Evolutionary conservation across 108 stramenopile genomes (phyloP), one percentile per base, ranked within the genome.

Genomic region (Cyclotella kingstonii): DNA sequence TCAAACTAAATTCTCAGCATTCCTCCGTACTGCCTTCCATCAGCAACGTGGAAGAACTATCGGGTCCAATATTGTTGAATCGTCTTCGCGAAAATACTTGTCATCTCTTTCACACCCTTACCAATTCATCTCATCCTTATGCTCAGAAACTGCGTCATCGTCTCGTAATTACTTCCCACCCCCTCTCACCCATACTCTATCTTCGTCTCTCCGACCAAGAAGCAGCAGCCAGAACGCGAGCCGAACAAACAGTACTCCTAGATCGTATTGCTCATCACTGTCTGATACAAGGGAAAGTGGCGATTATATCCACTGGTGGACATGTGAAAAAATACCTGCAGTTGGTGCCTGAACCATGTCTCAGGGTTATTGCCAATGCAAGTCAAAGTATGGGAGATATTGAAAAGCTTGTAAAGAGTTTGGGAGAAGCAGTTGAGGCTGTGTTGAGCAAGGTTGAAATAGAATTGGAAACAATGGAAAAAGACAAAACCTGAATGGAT

Each of bases 141-240:
- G 72, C 72, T 41, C 51, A 66, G 40, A 73, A 73, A 52, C 39
- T 73, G 14, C 51, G 66, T 38, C 47, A 68, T 54, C 71, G 63
- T 25, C 49, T 94, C 33, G 75, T 84, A 18, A 75, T 88, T 19
- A 83, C 85, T 12, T 86, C 84, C 52, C 87, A 86, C 31, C 72
- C 70, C 23, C 60, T 81, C 39, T 94, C 93, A 9, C 87, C 89
- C n/a, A 77, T 94, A 43, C 56, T 94, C 5, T 80, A 89, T 39
- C 61, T 87, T 22, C 78, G 82, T 47, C 60, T 94, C 21, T 56
- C 80, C n/a, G 68, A 83, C 34, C 52, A 71, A 19, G 78, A 84
- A 60, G 67, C 81, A 8, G 48, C 66, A 15, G 68, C 58, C 5
- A 36, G 47, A 14, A 63, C 73, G 19, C 69, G 79, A 19, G 26